phyloP scores from a whole-genome alignment of 495 filamentous ascomycete species.

The Aspergillus cristatus region DNA sequence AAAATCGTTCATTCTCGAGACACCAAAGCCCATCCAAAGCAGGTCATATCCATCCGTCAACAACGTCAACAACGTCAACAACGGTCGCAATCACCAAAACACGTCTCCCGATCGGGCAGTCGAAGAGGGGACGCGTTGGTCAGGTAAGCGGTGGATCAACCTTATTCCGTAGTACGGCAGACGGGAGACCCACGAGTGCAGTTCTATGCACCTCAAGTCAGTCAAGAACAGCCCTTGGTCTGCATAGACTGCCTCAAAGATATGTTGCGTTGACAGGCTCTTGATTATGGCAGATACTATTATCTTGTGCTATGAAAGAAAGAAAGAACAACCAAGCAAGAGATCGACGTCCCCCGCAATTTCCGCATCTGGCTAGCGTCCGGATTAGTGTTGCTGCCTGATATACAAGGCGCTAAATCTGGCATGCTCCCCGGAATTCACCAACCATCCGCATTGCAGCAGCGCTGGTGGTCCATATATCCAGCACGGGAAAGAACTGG shows the following conservation, averaged over 20 bases:
- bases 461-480: too few species aligned
- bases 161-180: not conserved
- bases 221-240: too few species aligned
- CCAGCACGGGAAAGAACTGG: too few species aligned
- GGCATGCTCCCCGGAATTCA: too few species aligned
- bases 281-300: too few species aligned
- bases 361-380: not conserved
- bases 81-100: slow-evolving; percentile 18
- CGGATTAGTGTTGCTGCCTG: not conserved
- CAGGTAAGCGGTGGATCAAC: slow-evolving; percentile 3
- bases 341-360: not conserved
- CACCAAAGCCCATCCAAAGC: not conserved
- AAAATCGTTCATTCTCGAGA: not conserved
- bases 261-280: too few species aligned
- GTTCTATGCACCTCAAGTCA: not conserved
- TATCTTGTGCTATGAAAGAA: too few species aligned
- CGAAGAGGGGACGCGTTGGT: slow-evolving; percentile 2
- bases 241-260: too few species aligned
- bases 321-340: too few species aligned
- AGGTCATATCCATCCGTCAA: not conserved
- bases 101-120: slow-evolving; percentile 27
- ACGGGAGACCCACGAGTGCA: not conserved
- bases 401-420: not conserved
- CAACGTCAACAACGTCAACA: slow-evolving; percentile 1
- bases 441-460: too few species aligned